These are phyloP conservation scores for Carallia brachiata DNA, from an alignment of 345 rosid genomes.

Conservation along the genomic window DNA sequence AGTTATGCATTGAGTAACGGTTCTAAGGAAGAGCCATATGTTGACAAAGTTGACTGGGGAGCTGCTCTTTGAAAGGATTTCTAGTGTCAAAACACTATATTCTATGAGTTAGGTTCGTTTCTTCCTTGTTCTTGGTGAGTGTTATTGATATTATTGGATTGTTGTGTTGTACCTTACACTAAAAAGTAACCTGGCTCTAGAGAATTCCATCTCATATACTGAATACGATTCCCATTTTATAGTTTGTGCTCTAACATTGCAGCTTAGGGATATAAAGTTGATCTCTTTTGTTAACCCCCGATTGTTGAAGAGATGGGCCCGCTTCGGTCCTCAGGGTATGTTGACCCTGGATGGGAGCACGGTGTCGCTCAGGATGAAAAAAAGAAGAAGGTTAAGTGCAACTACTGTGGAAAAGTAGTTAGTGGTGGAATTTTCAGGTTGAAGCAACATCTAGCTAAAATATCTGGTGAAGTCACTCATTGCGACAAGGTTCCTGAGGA, in stretches of 20 bases:
- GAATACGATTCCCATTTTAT: too few relatives aligned
- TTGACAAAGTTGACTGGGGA: conserved; percentile 12
- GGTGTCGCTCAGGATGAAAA: conserved; percentile 76
- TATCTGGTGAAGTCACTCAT: conserved; percentile 76
- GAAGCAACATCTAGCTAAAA: conserved; percentile 74
- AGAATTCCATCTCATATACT: neutral
- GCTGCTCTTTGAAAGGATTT: conserved; percentile 19
- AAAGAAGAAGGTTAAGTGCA: conserved; percentile 79
- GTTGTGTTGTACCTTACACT: neutral
- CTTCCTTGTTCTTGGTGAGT: neutral
- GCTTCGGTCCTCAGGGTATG: conserved; percentile 48
- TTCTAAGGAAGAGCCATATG: conserved; percentile 25
- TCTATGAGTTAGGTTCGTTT: conserved; percentile 8
- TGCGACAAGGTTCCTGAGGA: conserved; percentile 75
- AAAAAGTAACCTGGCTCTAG: neutral
- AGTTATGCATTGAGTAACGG: conserved; percentile 8
- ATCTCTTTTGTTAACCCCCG: conserved; percentile 11
- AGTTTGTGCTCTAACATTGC: conserved; percentile 12
- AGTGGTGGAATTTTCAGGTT: conserved; percentile 73
- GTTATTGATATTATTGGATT: neutral
- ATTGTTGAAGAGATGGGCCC: conserved; percentile 65
- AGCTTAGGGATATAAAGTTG: conserved; percentile 18
- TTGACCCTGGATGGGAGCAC: conserved; percentile 87
- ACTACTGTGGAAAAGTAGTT: conserved; percentile 80
- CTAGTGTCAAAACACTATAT: conserved; percentile 9